Percentiles rank a stretch among this genome's conserved stretches.
phyloP scores from a whole-genome alignment of 2,329 filamentous ascomycete genomes.

The Colletotrichum paranaense region DNA sequence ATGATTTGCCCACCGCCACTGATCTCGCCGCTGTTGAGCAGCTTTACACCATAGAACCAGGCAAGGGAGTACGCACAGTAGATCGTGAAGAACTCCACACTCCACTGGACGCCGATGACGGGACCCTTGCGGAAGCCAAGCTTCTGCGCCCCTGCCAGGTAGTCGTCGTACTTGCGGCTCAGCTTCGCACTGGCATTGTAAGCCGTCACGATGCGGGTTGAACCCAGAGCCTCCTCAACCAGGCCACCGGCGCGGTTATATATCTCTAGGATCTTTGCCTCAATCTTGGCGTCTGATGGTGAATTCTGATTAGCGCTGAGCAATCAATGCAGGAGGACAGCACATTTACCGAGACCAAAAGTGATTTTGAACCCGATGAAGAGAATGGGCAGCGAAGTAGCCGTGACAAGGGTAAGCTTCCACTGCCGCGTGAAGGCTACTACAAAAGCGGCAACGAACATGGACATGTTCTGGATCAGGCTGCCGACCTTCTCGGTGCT shows the following conservation, averaged over 20 bases:
- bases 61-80: slow-evolving; percentile 75
- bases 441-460: not conserved
- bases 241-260: not conserved
- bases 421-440: not conserved
- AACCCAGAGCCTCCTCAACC: not conserved
- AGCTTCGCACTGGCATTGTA: not conserved
- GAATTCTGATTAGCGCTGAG: not conserved
- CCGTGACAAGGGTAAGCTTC: not conserved
- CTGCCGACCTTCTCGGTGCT: not conserved
- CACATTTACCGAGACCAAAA: not conserved
- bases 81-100: slow-evolving; percentile 74
- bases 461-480: not conserved
- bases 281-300: not conserved
- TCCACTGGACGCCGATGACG: slow-evolving; percentile 67
- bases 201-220: not conserved
- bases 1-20: slow-evolving; percentile 38
- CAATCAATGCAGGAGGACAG: not conserved
- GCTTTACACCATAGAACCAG: slow-evolving; percentile 58
- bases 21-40: slow-evolving; percentile 50
- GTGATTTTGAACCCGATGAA: not conserved
- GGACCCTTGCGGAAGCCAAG: slow-evolving; percentile 70
- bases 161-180: slow-evolving; percentile 47
- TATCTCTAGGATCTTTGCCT: not conserved
- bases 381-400: not conserved
- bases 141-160: slow-evolving; percentile 54